Evolutionary conservation across 768 basidiomycete species (phyloP).

Genomic region (Boletus rex-veris): DNA sequence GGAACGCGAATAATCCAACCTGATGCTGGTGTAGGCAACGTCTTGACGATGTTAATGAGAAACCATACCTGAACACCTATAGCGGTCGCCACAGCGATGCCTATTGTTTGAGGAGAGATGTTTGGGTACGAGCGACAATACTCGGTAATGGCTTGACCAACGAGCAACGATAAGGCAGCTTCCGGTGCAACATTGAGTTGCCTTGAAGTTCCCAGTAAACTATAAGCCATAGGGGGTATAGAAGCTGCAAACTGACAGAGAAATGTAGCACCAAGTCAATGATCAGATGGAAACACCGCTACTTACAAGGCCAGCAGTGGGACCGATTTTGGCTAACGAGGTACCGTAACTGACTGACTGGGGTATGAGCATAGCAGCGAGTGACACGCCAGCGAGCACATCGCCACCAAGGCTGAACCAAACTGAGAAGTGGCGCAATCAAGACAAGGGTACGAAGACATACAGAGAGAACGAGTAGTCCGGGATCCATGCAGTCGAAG

Average conservation of each 20-base stretch:
- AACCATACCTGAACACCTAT: constrained; percentile 74
- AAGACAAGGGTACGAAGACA: constrained; percentile 24
- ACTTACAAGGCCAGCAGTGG: constrained; percentile 79
- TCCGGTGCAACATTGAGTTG: constrained; percentile 87
- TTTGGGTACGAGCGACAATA: constrained; percentile 49
- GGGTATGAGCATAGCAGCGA: constrained; percentile 81
- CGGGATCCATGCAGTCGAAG: constrained; percentile 77
- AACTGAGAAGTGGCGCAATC: not conserved
- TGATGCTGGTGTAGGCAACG: constrained; percentile 22
- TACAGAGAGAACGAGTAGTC: constrained; percentile 67
- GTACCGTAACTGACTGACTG: constrained; percentile 91
- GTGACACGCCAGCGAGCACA: constrained; percentile 80
- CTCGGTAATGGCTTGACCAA: constrained; percentile 83
- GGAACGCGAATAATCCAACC: constrained; percentile 82
- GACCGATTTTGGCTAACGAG: constrained; percentile 80
- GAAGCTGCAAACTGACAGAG: constrained; percentile 69
- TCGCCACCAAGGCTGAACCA: constrained; percentile 56
- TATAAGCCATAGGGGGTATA: constrained; percentile 85
- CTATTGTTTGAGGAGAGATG: constrained; percentile 44
- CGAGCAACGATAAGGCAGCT: constrained; percentile 79
- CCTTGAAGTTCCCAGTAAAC: constrained; percentile 80
- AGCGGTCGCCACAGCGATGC: constrained; percentile 69
- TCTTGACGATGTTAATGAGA: not conserved
- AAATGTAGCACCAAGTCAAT: not conserved
- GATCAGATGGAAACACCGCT: not conserved